phyloP scores from a whole-genome alignment of 257 asterid genomes.

The Cynanchum wilfordii region DNA sequence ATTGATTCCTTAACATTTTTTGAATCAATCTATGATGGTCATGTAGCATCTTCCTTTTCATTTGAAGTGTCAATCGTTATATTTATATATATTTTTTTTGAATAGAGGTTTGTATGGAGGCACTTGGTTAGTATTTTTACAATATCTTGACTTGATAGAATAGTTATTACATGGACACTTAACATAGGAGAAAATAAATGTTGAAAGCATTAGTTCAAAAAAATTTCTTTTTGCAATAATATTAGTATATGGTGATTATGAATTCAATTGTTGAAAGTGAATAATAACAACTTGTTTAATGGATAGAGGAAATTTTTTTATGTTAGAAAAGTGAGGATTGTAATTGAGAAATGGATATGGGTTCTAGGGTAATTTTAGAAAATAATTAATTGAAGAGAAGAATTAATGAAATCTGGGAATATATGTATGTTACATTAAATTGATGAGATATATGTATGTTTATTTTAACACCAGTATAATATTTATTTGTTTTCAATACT shows the following conservation, averaged over 20 bases:
- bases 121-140: too few species aligned
- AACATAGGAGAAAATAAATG: too few species aligned
- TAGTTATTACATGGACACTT: background rate
- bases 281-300: background rate
- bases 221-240: background rate
- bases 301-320: background rate
- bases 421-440: conserved; percentile 8
- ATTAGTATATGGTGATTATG: background rate
- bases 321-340: background rate
- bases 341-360: too few species aligned
- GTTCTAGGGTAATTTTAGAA: background rate
- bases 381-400: background rate
- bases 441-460: conserved; percentile 10
- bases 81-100: too few species aligned
- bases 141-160: background rate
- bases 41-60: background rate
- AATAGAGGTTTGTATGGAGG: background rate
- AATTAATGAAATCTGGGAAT: background rate
- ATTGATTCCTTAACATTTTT: background rate
- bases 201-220: background rate
- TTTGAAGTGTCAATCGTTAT: background rate
- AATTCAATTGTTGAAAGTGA: background rate
- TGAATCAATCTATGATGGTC: background rate
- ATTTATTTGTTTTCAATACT: background rate
- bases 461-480: background rate